Percentiles rank a stretch among this genome's conserved stretches.
phyloP scores from a whole-genome alignment of 2,329 filamentous ascomycete species.

The Aspergillus sergii region DNA sequence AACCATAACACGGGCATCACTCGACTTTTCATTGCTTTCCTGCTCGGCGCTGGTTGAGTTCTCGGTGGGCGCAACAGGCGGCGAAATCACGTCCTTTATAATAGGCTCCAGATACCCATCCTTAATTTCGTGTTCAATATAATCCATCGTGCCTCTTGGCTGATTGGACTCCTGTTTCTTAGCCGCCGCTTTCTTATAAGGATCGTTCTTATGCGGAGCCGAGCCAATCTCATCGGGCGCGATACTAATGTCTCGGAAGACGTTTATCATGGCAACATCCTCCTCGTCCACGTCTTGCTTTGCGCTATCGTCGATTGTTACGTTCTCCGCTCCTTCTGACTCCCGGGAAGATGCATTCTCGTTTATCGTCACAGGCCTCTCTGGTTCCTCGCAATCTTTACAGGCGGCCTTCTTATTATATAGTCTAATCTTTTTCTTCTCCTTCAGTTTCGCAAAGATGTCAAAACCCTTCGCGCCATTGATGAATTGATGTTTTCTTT shows the following conservation, averaged over 20 bases:
- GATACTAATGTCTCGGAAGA: constrained; percentile 38
- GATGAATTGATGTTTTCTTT: constrained; percentile 85
- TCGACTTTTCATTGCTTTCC: constrained; percentile 10
- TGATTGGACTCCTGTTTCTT: constrained; percentile 21
- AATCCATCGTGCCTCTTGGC: constrained; percentile 41
- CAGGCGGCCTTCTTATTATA: constrained; percentile 72
- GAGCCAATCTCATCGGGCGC: constrained; percentile 32
- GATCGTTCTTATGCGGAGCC: constrained; percentile 14
- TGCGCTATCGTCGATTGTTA: constrained; percentile 6
- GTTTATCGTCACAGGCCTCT: constrained; percentile 8
- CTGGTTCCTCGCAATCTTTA: constrained; percentile 23
- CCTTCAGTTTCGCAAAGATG: constrained; percentile 74
- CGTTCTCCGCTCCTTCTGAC: constrained; percentile 1
- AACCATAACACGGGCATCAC: constrained; percentile 66
- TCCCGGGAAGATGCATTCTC: not conserved
- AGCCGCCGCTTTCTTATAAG: constrained; percentile 9
- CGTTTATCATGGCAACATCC: constrained; percentile 32
- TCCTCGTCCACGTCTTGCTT: constrained; percentile 23
- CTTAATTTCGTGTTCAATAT: constrained; percentile 49
- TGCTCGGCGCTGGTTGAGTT: not conserved
- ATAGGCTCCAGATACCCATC: constrained; percentile 46
- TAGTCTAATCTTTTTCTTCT: constrained; percentile 71
- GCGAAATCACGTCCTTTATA: constrained; percentile 38
- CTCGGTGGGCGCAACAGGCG: not conserved
- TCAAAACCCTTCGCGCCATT: constrained; percentile 82